A percentile compares a stretch with the other conserved stretches of the same genome.
Evolutionary conservation across 1,284 basidiomycete species (phyloP).

Genomic region (Chalciporus piperatoides): DNA sequence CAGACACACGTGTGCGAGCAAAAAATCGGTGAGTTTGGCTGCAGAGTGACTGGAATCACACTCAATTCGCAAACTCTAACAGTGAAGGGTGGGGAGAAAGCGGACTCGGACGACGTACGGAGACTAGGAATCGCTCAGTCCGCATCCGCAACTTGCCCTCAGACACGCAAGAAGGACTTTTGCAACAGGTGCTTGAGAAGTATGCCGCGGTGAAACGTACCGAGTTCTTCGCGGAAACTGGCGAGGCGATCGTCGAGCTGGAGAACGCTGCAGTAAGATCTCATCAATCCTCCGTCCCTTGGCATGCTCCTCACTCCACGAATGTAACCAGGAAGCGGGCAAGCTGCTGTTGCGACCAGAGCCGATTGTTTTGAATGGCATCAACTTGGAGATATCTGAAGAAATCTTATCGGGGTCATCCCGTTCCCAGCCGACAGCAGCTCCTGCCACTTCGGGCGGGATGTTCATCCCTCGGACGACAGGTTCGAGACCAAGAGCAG

Average conservation of each 20-base stretch:
- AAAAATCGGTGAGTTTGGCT: slow-evolving; percentile 44
- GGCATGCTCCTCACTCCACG: slow-evolving; percentile 7
- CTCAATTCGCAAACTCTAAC: slow-evolving; percentile 1
- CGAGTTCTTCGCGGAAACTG: slow-evolving; percentile 64
- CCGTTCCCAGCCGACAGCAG: slow-evolving; percentile 33
- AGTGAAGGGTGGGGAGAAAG: slow-evolving; percentile 47
- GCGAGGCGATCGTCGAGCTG: slow-evolving; percentile 78
- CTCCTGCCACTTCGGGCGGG: slow-evolving; percentile 41
- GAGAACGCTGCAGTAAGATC: slow-evolving; percentile 64
- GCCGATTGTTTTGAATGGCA: slow-evolving; percentile 64
- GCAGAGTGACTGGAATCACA: neutral
- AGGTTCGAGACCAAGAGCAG: slow-evolving; percentile 64
- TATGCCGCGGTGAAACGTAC: slow-evolving; percentile 68
- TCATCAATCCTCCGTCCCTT: neutral
- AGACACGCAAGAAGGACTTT: slow-evolving; percentile 75
- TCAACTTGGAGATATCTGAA: slow-evolving; percentile 53
- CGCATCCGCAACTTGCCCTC: slow-evolving; percentile 73
- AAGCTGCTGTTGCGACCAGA: slow-evolving; percentile 67
- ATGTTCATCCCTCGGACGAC: slow-evolving; percentile 64
- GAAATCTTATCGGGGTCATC: slow-evolving; percentile 40
- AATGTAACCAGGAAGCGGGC: slow-evolving; percentile 63
- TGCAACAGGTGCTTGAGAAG: slow-evolving; percentile 87
- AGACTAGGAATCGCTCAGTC: slow-evolving; percentile 66
- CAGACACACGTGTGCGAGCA: slow-evolving; percentile 66
- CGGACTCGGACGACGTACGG: slow-evolving; percentile 57